phyloP scores from a whole-genome alignment of 225 moss, liverwort and hornwort genomes.

The Rhytidiadelphus loreus region DNA sequence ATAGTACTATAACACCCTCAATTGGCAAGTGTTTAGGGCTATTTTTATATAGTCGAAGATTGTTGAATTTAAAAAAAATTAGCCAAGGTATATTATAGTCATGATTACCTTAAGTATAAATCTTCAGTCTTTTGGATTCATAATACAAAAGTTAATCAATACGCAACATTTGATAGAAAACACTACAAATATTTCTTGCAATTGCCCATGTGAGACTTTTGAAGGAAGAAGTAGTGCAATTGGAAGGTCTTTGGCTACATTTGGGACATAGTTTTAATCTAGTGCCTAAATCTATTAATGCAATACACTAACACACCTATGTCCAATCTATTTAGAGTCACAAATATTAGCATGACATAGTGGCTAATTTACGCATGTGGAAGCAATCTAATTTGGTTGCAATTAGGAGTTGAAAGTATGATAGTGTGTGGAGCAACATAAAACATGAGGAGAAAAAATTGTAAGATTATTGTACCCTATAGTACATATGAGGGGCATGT shows the following conservation, averaged over 20 bases:
- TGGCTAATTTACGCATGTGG: rapidly evolving
- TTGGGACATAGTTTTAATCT: not conserved
- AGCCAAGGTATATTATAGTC: not conserved
- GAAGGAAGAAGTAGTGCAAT: not conserved
- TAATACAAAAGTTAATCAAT: not conserved
- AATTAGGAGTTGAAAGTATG: not conserved
- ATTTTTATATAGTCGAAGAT: not conserved
- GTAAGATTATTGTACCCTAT: not conserved
- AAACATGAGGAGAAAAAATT: not conserved
- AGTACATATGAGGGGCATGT: not conserved
- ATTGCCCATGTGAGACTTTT: not conserved
- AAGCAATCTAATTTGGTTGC: not conserved
- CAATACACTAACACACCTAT: rapidly evolving
- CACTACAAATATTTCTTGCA: not conserved
- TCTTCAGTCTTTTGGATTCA: not conserved
- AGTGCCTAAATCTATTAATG: not conserved
- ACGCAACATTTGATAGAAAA: rapidly evolving
- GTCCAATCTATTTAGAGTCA: not conserved
- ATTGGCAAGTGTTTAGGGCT: rapidly evolving
- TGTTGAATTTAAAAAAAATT: not conserved
- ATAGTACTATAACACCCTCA: not conserved
- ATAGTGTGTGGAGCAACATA: rapidly evolving
- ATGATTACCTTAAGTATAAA: rapidly evolving
- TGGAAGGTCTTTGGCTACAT: not conserved
- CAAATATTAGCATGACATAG: too few relatives aligned